Base-by-base conservation (phyloP, 306 rosid species). In the Cucumis melo region DNA sequence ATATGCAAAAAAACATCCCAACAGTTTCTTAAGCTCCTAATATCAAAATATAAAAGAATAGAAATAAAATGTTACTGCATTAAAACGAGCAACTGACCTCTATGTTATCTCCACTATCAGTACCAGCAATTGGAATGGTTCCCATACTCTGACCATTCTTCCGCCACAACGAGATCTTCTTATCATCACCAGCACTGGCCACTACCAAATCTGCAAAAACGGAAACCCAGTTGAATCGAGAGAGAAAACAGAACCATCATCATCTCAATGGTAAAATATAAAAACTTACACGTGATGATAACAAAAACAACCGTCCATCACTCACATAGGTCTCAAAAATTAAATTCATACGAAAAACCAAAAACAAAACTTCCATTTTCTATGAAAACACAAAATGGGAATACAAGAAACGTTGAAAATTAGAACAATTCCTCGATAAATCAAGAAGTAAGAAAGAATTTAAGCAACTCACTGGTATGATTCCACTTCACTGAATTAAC, bases 121-220 rank as follows among this genome's bases (percentile, higher is more conserved):
- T 70, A 8, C 97, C 97, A 32, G 91, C 82, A 57, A 92, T 79
- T 3, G 99, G 99, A 82, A 95, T 90, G 80, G 98, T 95, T 67
- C 99, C 98, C 97, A 95, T 87, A 87, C 89, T 88, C 57, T 90
- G 90, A 81, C 99, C 99, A 82, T 87, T 95, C 89, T 86, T 92
- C 54, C 86, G 86, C 96, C 97, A 90, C 81, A 95, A 63, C 0
- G 98, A 95, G 75, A 95, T 92, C 97, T 85, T 90, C 90, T 87
- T 90, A 74, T 95, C 99, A 62, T 95, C 99, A 65, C 98, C 99
- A 61, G 96, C 98, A 86, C 99, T 90, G 50, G 95, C 99, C 88
- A 90, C 93, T 80, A 92, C 97, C 87, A 95, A 86, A 88, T 95
- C 99, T 95, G 84, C 60, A 46, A 57, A 10, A 75, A 79, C 56